phyloP scores from a whole-genome alignment of 2,329 filamentous ascomycete genomes.

The Alternaria sp. region DNA sequence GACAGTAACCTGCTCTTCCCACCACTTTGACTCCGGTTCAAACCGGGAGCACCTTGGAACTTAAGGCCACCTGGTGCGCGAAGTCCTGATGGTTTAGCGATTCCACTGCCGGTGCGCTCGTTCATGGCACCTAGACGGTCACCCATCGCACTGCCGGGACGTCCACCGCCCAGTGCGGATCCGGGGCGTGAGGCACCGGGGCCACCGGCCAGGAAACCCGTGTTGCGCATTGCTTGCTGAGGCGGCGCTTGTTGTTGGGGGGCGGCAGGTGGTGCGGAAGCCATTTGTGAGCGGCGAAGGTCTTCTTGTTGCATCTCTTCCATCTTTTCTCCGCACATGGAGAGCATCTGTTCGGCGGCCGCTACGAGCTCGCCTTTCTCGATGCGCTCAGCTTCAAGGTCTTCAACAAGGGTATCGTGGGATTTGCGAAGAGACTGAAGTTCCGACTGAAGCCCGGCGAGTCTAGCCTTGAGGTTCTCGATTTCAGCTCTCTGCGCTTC shows the following conservation, averaged over 20 bases:
- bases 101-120: constrained; percentile 23
- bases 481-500: constrained; percentile 73
- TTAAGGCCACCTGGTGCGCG: constrained; percentile 61
- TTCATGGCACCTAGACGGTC: constrained; percentile 28
- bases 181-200: constrained; percentile 32
- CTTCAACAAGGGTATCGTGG: constrained; percentile 67
- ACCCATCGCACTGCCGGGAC: constrained; percentile 34
- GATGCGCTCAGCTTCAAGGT: constrained; percentile 76
- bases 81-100: constrained; percentile 62
- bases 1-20: constrained; percentile 77
- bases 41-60: constrained; percentile 36
- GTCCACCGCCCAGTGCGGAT: constrained; percentile 32
- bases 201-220: constrained; percentile 40
- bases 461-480: constrained; percentile 73
- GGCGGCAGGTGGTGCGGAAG: constrained; percentile 21
- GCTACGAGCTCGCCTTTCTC: constrained; percentile 85
- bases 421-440: constrained; percentile 73
- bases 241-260: constrained; percentile 21
- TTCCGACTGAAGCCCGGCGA: constrained; percentile 77
- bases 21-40: constrained; percentile 44
- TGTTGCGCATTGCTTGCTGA: constrained; percentile 37
- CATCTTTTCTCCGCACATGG: constrained; percentile 61
- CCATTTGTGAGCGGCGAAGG: constrained; percentile 61
- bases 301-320: constrained; percentile 48
- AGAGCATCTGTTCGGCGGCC: constrained; percentile 84